Percentiles rank a stretch among this genome's conserved stretches.
Conservation (phyloP, 306 rosid species). For the Argentina anserina region DNA sequence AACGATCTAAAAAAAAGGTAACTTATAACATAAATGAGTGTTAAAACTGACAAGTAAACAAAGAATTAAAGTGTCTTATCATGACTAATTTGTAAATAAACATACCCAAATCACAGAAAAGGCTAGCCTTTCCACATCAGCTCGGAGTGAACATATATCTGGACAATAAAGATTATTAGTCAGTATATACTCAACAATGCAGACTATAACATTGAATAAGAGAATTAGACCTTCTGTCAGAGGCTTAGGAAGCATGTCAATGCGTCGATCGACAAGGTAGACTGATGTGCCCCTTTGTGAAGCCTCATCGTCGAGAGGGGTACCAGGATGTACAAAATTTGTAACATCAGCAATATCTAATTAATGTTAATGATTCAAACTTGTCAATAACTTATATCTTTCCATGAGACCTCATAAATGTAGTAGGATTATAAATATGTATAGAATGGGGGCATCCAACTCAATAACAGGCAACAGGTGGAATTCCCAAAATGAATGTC, state of each 20-base stretch:
- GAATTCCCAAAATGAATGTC: background rate
- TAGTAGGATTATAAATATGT: background rate
- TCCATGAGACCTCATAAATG: background rate
- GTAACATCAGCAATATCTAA: slow-evolving; percentile 98
- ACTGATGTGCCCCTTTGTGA: slow-evolving; percentile 95
- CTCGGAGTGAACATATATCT: slow-evolving; percentile 96
- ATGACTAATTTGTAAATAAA: background rate
- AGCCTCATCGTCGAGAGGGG: slow-evolving; percentile 92
- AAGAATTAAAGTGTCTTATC: slow-evolving; percentile 1
- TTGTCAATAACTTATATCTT: background rate
- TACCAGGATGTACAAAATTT: slow-evolving; percentile 82
- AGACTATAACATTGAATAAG: slow-evolving; percentile 9
- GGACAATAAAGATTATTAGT: slow-evolving; percentile 29
- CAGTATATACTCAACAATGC: slow-evolving; percentile 13
- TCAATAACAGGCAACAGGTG: background rate
- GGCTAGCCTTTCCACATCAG: slow-evolving; percentile 97
- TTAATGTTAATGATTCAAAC: slow-evolving; percentile 46
- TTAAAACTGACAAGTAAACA: slow-evolving; percentile 14
- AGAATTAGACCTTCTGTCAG: slow-evolving; percentile 69
- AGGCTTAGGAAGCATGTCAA: slow-evolving; percentile 99
- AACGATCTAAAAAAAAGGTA: slow-evolving; percentile 1
- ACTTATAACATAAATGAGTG: background rate
- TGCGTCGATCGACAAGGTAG: slow-evolving; percentile 92
- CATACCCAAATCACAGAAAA: slow-evolving; percentile 96
- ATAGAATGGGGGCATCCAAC: background rate